A percentile compares a stretch with the other conserved stretches of the same genome.
Conservation (phyloP, 1,284 basidiomycete species). For the Mycena sp. region DNA sequence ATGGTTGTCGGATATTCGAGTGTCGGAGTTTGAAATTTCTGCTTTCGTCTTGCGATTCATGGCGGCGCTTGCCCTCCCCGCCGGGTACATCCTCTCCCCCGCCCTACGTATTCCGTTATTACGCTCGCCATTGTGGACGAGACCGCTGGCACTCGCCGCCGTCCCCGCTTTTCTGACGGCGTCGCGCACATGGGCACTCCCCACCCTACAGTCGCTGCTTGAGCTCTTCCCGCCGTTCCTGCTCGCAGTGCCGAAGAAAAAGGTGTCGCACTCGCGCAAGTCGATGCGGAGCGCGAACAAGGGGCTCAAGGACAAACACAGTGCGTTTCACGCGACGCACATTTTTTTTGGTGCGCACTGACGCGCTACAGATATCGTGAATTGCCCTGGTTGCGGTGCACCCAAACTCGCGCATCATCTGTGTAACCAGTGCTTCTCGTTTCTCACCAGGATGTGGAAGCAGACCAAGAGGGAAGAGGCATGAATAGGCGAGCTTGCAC, state of each 20-base stretch:
- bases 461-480: conserved; percentile 39
- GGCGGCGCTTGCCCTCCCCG: conserved; percentile 45
- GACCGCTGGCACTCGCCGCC: conserved; percentile 20
- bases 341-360: background rate
- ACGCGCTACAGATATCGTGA: conserved; percentile 78
- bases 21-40: conserved; percentile 51
- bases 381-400: conserved; percentile 91
- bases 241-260: conserved; percentile 95
- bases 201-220: conserved; percentile 67
- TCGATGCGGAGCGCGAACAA: conserved; percentile 96
- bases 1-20: conserved; percentile 52
- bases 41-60: conserved; percentile 32
- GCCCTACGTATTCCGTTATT: conserved; percentile 41
- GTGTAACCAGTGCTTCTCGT: conserved; percentile 87
- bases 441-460: conserved; percentile 78
- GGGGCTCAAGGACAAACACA: conserved; percentile 93
- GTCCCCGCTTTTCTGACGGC: conserved; percentile 43
- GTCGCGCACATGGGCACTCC: conserved; percentile 56
- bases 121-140: no score
- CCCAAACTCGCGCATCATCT: conserved; percentile 92
- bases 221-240: conserved; percentile 86
- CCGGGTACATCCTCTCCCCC: conserved; percentile 1
- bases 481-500: no score
- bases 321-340: conserved; percentile 60
- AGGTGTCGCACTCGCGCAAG: conserved; percentile 93